Conservation (phyloP, 352 stramenopile genomes). For the Globisporangium paddicum region DNA sequence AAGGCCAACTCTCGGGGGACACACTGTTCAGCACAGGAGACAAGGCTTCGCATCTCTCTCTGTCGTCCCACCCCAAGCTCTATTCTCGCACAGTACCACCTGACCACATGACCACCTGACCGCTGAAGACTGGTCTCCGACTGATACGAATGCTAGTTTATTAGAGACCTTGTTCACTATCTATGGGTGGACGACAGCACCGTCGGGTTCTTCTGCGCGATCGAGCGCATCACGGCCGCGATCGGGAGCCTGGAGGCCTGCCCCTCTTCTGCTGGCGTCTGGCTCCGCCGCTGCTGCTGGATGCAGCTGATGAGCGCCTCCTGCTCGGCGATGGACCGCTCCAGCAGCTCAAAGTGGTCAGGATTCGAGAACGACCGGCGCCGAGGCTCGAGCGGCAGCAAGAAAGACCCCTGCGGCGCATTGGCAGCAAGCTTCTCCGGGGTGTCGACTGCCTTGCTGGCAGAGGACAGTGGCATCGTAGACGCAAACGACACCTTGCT, state of each 20-base stretch:
- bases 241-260: slow-evolving; percentile 12
- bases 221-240: slow-evolving; percentile 16
- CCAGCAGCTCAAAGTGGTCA: slow-evolving; percentile 44
- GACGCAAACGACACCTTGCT: not conserved
- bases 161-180: too few species aligned
- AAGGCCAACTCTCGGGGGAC: too few species aligned
- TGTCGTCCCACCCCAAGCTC: too few species aligned
- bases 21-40: too few species aligned
- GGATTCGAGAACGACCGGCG: slow-evolving; percentile 44
- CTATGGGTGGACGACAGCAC: too few species aligned
- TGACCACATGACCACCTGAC: too few species aligned
- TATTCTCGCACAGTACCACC: too few species aligned
- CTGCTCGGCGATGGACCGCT: slow-evolving; percentile 63
- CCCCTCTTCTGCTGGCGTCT: slow-evolving; percentile 11
- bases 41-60: too few species aligned
- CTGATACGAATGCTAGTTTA: too few species aligned
- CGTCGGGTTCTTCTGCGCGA: too few species aligned
- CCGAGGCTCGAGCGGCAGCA: slow-evolving; percentile 16
- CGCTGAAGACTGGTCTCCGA: too few species aligned
- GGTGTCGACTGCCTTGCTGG: not conserved
- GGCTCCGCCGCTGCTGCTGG: slow-evolving; percentile 32
- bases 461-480: not conserved
- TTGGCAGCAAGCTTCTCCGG: not conserved
- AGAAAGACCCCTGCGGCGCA: slow-evolving; percentile 1
- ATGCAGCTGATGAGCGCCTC: slow-evolving; percentile 56